These are phyloP conservation scores for Alternaria hordeiaustralica DNA, from an alignment of 2,329 filamentous ascomycete genomes.

Conservation along the genomic window DNA sequence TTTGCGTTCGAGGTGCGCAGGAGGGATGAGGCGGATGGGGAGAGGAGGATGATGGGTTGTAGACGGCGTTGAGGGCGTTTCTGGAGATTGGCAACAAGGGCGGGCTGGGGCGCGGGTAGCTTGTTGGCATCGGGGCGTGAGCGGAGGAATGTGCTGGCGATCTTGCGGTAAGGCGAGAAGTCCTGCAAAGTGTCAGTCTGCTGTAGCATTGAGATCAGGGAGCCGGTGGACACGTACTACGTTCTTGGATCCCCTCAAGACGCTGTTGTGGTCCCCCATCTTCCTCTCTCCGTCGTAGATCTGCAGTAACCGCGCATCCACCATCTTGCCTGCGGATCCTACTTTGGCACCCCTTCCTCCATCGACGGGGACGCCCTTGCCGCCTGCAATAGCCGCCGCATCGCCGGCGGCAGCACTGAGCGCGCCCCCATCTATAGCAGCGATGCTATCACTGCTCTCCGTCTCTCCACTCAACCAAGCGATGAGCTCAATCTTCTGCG, in stretches of 20 bases:
- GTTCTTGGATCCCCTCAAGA: constrained; percentile 84
- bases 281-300: constrained; percentile 92
- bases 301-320: constrained; percentile 79
- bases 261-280: constrained; percentile 91
- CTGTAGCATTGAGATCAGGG: background rate
- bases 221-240: constrained; percentile 65
- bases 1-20: constrained; percentile 96
- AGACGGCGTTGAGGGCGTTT: constrained; percentile 56
- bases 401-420: constrained; percentile 55
- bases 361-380: constrained; percentile 51
- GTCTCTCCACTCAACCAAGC: constrained; percentile 91
- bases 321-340: constrained; percentile 53
- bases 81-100: constrained; percentile 49
- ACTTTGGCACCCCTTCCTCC: constrained; percentile 44
- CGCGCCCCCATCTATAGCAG: constrained; percentile 72
- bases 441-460: constrained; percentile 85
- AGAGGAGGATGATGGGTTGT: constrained; percentile 91
- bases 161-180: constrained; percentile 91
- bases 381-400: constrained; percentile 61
- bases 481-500: constrained; percentile 88
- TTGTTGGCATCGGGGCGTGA: constrained; percentile 51
- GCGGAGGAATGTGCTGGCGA: constrained; percentile 76
- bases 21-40: constrained; percentile 91
- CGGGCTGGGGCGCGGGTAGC: constrained; percentile 40
- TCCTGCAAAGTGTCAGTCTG: constrained; percentile 64